Evolutionary conservation across 768 basidiomycete species (phyloP).

Genomic region (Boletus subparvulus): DNA sequence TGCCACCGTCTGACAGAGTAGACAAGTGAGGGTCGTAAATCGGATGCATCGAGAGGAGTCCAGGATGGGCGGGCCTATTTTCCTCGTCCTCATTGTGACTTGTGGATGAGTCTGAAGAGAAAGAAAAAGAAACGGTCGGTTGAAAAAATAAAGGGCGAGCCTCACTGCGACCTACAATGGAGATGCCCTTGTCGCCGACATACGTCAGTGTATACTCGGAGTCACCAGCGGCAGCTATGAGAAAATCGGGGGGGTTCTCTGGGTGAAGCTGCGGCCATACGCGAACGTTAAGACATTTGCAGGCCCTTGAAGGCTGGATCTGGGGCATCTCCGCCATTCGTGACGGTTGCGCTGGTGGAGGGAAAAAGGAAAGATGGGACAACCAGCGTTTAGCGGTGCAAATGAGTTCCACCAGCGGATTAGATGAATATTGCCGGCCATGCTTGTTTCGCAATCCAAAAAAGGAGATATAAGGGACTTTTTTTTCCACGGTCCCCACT

Average conservation of each 20-base stretch:
- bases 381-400: slow-evolving; percentile 28
- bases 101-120: slow-evolving; percentile 61
- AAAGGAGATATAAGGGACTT: slow-evolving; percentile 17
- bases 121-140: slow-evolving; percentile 7
- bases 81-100: slow-evolving; percentile 64
- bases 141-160: not conserved
- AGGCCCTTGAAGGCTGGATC: slow-evolving; percentile 43
- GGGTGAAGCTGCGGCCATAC: slow-evolving; percentile 39
- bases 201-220: slow-evolving; percentile 52
- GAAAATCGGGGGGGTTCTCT: slow-evolving; percentile 36
- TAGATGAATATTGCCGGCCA: slow-evolving; percentile 34
- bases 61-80: slow-evolving; percentile 42
- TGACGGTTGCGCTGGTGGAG: slow-evolving; percentile 15
- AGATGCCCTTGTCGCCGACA: slow-evolving; percentile 67
- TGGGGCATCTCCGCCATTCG: slow-evolving; percentile 25
- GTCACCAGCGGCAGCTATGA: slow-evolving; percentile 26
- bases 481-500: slow-evolving; percentile 23
- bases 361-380: slow-evolving; percentile 16
- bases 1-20: slow-evolving; percentile 59
- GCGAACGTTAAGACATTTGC: slow-evolving; percentile 71
- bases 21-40: slow-evolving; percentile 65
- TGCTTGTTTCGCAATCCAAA: slow-evolving; percentile 26
- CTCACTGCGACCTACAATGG: slow-evolving; percentile 49
- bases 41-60: slow-evolving; percentile 53
- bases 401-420: slow-evolving; percentile 25